Percentiles rank a stretch among this genome's conserved stretches.
Conservation (phyloP, 2,329 filamentous ascomycete species). For the Nemania serpens region DNA sequence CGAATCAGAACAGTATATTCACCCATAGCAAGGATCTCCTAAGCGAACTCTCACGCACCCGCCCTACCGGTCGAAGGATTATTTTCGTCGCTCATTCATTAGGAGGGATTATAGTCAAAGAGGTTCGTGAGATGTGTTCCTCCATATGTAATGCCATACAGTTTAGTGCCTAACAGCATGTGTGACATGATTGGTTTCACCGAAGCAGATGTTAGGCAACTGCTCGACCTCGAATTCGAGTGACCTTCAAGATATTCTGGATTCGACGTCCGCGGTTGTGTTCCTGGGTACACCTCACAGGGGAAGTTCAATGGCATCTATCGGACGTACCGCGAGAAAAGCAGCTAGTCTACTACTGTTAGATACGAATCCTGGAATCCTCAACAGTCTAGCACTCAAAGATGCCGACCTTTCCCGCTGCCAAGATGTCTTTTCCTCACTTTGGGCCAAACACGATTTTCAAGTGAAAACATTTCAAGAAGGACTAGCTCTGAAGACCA, state of each 20-base stretch:
- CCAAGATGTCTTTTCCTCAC: neutral
- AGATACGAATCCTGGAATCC: neutral
- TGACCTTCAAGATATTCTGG: neutral
- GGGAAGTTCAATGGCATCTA: neutral
- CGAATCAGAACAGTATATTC: neutral
- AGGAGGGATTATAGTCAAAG: neutral
- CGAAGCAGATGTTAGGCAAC: neutral
- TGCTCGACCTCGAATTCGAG: neutral
- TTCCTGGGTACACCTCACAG: slow-evolving; percentile 6
- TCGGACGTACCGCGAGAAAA: neutral
- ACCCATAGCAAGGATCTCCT: neutral
- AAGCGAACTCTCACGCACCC: neutral
- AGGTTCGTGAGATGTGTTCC: neutral
- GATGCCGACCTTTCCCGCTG: neutral
- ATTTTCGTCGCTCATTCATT: neutral
- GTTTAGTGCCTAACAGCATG: neutral
- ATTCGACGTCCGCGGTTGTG: neutral
- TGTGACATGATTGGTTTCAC: no score
- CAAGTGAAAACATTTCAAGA: slow-evolving; percentile 3
- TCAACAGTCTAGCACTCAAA: neutral
- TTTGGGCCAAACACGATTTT: neutral
- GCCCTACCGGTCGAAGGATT: neutral
- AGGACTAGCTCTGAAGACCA: neutral
- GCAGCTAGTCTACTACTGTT: neutral
- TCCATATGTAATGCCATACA: neutral